Base-by-base conservation (phyloP, 2,329 filamentous ascomycete species). In the Sclerotinia subarctica region DNA sequence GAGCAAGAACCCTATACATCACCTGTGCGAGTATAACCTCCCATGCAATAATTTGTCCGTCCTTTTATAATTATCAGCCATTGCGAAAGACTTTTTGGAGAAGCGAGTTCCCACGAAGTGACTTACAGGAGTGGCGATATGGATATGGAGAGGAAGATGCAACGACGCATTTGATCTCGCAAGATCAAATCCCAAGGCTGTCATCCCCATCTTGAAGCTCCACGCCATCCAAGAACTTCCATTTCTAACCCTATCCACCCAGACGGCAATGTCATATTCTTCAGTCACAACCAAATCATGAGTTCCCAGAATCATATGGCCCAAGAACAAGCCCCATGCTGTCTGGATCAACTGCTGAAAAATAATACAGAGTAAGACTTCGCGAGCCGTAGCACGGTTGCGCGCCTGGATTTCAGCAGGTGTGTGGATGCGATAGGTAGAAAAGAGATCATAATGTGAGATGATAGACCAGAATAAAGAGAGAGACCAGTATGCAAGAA, bases 331-430 rank as follows among this genome's bases (percentile, higher is more conserved):
- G 15, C 64, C 53, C 53, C 64, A 66, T 46, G 24, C 19, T 1
- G 38, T 59, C 42, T 58, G 52, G 8, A 58, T 29, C 5, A 66
- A 7, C 42, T 59, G 64, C 11, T 66, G 64, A 15, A 6, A 19
- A 42, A 66, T 17, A 2, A 66, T 26, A 5, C 52, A 66, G 10
- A 42, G 53, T 7, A 66, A 15, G 6, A 66, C 32, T 97, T 97
- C 90, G 80, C 85, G 91, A 70, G 92, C 87, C 57, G 90, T 86
- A 57, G 92, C 94, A 76, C 92, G 92, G 79, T 97, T 97, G 75
- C 94, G 88, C 79, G 92, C 91, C 47, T 88, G 78, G 70, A 97
- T 89, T 79, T 97, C 94, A 63, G 92, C 92, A 19, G 94, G 94
- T 0, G 94, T 97, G 81, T 97, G 94, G 32, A 64, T 64, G 19